Conservation (phyloP, 1,284 basidiomycete species). For the Apiotrichum sp. region DNA sequence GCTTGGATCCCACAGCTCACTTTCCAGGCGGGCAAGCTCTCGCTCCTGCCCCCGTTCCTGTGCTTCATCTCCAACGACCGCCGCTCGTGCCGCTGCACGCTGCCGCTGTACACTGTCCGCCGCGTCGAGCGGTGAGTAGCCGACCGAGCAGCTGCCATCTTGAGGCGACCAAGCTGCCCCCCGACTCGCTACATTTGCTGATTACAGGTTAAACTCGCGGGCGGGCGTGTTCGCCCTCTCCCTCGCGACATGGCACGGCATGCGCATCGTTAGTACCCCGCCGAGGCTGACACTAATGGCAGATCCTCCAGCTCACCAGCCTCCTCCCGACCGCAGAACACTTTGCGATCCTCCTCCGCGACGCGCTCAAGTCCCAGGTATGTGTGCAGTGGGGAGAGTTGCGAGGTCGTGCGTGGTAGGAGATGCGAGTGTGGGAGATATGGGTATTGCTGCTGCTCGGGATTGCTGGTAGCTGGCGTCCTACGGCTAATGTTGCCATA, state of each 20-base stretch:
- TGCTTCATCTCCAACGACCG: constrained; percentile 87
- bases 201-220: constrained; percentile 62
- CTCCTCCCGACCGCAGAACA: constrained; percentile 91
- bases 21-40: constrained; percentile 76
- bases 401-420: too few relatives aligned
- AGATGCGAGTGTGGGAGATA: too few relatives aligned
- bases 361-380: constrained; percentile 77
- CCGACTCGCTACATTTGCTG: too few relatives aligned
- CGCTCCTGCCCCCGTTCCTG: constrained; percentile 83
- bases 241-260: constrained; percentile 88
- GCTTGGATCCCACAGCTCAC: not conserved
- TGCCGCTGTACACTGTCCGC: constrained; percentile 88
- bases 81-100: constrained; percentile 82
- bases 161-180: too few relatives aligned
- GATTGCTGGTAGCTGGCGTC: too few relatives aligned
- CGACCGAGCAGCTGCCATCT: too few relatives aligned
- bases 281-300: not conserved
- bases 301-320: constrained; percentile 94
- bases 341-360: constrained; percentile 83
- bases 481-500: too few relatives aligned
- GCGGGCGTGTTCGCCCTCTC: constrained; percentile 93
- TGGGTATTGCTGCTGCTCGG: too few relatives aligned
- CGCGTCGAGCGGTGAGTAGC: constrained; percentile 70
- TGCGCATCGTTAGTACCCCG: constrained; percentile 70
- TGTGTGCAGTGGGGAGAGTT: too few relatives aligned